Evolutionary conservation across 2,329 filamentous ascomycete species (phyloP).

Genomic region (Cadophora sp.): DNA sequence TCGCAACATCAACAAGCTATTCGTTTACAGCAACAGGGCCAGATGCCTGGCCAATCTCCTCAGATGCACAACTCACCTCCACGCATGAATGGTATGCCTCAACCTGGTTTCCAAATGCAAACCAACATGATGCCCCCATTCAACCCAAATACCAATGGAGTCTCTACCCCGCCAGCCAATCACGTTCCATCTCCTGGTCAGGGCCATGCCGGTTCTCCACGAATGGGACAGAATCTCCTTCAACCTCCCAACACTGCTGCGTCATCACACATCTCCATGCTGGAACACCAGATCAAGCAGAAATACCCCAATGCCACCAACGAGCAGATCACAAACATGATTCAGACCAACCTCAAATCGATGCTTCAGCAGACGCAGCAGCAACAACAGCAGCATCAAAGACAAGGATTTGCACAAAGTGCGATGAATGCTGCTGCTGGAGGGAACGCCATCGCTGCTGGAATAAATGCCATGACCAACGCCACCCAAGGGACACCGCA

Average conservation of each 20-base stretch:
- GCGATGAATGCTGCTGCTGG: conserved; percentile 57
- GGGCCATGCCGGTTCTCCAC: conserved; percentile 41
- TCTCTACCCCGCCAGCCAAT: conserved; percentile 49
- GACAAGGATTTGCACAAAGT: conserved; percentile 56
- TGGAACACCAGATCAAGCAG: conserved; percentile 38
- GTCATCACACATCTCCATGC: conserved; percentile 27
- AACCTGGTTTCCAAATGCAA: conserved; percentile 41
- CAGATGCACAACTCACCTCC: conserved; percentile 50
- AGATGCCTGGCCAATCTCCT: conserved; percentile 38
- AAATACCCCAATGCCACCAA: conserved; percentile 50
- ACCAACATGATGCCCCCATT: conserved; percentile 60
- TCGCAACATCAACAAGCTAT: conserved; percentile 59
- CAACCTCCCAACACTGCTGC: conserved; percentile 8
- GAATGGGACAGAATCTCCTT: conserved; percentile 37
- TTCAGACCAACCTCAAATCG: conserved; percentile 51
- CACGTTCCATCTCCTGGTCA: conserved; percentile 34
- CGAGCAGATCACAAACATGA: conserved; percentile 60
- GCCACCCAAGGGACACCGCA: conserved; percentile 49
- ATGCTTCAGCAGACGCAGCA: conserved; percentile 30
- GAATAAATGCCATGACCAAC: conserved; percentile 35
- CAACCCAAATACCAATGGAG: conserved; percentile 55
- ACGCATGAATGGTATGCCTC: conserved; percentile 45
- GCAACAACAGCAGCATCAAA: conserved; percentile 41
- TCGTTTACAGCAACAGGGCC: conserved; percentile 42
- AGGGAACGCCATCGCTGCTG: conserved; percentile 27